Evolutionary conservation across 345 rosid species (phyloP), one percentile per base, ranked within the genome.

Genomic region (Punica granatum): DNA sequence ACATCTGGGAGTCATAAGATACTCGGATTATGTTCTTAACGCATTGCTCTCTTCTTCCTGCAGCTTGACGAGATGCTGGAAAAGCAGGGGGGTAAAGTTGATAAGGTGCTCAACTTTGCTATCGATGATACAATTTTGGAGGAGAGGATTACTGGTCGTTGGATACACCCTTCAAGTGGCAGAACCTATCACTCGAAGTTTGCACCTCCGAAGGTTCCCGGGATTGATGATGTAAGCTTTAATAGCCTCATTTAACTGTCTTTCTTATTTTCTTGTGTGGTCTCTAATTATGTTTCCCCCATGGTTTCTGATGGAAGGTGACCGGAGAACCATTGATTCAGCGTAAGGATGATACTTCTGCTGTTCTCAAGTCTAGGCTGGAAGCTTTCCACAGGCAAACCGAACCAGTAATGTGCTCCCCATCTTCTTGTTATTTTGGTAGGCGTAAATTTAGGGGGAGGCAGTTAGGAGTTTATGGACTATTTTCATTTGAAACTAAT

Each of bases 51-150:
- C 41, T 64, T 26, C 59, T 6, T 72, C 16, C 63, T 73, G 76
- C 76, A 94, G 99, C 98, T 94, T 67, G 99, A 94, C 75, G 96
- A 92, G 77, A 92, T 94, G 99, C 98, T 94, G 63, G 83, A 80
- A 66, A 89, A 83, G 73, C 85, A 85, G 63, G 99, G 99, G 70
- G 68, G 69, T 63, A 84, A 88, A 79, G 68, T 94, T 10, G 96
- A 92, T 65, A 91, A 88, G 69, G 98, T 94, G 67, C 91, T 94
- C 10, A 90, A 92, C 70, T 94, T 94, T 84, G 93, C 96, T 1
- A 86, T 94, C 3, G 90, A 89, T 79, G 99, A 94, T 85, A 83
- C 85, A 2, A 84, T 89, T 66, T 82, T 94, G 77, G 99, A 92
- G 85, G 99, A 94, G 78, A 86, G 99, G 79, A 88, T 94, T 46